Conservation (phyloP, 2,329 filamentous ascomycete species). For the Ophiostoma quercus region DNA sequence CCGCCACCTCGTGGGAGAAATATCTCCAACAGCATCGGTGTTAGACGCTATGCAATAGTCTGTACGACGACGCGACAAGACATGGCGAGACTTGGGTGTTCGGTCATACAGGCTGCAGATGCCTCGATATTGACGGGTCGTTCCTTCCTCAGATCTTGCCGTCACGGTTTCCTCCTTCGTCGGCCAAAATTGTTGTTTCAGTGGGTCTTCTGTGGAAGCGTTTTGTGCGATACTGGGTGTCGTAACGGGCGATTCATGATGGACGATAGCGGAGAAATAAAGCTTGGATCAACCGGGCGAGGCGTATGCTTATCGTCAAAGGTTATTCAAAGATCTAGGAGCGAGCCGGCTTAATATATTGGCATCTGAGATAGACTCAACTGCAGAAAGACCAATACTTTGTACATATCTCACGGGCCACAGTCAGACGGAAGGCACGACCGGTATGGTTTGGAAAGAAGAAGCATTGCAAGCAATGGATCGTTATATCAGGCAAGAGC, state of each 20-base stretch:
- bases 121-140: neutral
- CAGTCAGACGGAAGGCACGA: neutral
- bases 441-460: neutral
- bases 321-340: neutral
- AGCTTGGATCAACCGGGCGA: neutral
- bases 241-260: neutral
- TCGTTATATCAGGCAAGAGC: neutral
- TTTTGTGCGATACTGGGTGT: neutral
- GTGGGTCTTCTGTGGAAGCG: neutral
- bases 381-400: neutral
- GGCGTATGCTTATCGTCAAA: neutral
- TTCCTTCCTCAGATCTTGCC: neutral
- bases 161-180: neutral
- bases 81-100: neutral
- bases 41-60: neutral
- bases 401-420: neutral
- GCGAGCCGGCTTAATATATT: neutral
- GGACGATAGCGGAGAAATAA: neutral
- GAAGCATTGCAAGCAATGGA: neutral
- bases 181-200: neutral
- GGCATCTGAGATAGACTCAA: neutral
- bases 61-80: neutral
- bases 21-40: neutral
- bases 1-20: neutral
- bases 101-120: neutral